phyloP scores from a whole-genome alignment of 495 filamentous ascomycete genomes.

The Xylaria flabelliformis region DNA sequence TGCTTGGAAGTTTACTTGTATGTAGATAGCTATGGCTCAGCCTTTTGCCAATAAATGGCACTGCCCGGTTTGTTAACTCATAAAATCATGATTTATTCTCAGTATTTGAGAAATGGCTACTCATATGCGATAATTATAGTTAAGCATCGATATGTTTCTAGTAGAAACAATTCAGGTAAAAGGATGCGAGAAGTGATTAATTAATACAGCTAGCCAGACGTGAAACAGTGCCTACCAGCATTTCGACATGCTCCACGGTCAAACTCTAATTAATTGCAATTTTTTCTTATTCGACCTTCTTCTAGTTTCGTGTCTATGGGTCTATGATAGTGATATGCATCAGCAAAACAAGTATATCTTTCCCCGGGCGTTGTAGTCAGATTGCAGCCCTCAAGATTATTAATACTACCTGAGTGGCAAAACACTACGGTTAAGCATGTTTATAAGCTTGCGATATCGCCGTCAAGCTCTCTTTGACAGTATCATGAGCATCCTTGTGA shows the following conservation, averaged over 20 bases:
- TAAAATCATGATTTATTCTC: not conserved
- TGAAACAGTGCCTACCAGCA: not conserved
- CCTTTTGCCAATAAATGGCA: not conserved
- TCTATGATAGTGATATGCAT: not conserved
- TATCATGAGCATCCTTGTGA: conserved; percentile 44
- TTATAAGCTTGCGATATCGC: conserved; percentile 23
- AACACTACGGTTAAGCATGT: not conserved
- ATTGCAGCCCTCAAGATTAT: not conserved
- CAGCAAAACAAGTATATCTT: not conserved
- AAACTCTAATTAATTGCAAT: no score
- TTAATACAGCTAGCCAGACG: no score
- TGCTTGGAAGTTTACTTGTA: not conserved
- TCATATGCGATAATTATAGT: not conserved
- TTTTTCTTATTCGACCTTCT: not conserved
- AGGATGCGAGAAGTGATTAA: not conserved
- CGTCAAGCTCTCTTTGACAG: conserved; percentile 18
- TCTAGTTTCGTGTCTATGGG: not conserved
- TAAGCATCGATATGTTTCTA: not conserved
- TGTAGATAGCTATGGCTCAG: not conserved
- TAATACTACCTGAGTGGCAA: not conserved
- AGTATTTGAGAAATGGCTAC: no score
- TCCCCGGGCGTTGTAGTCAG: not conserved
- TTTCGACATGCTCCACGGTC: not conserved
- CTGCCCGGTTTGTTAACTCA: not conserved
- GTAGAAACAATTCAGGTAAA: not conserved